Evolutionary conservation across 805 yeast species (phyloP).

Genomic region (Metschnikowia drakensbergensis): DNA sequence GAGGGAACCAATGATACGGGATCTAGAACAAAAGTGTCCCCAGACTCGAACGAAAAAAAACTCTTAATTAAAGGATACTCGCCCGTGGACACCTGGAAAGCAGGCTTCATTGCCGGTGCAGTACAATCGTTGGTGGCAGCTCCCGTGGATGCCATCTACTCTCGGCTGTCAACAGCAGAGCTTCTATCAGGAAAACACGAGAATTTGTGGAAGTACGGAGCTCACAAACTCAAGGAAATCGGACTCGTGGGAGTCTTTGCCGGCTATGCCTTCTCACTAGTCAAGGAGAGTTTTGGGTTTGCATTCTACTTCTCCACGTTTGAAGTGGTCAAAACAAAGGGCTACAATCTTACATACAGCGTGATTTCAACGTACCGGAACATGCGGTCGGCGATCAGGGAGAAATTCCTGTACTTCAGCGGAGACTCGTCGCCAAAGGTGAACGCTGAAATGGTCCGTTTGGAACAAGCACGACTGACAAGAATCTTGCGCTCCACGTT

Average conservation of each 20-base stretch:
- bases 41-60: slow-evolving; percentile 8
- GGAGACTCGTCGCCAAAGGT: slow-evolving; percentile 16
- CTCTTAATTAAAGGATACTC: slow-evolving; percentile 11
- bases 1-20: too few species aligned
- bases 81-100: slow-evolving; percentile 57
- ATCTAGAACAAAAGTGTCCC: too few species aligned
- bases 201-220: slow-evolving; percentile 75
- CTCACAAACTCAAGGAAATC: slow-evolving; percentile 61
- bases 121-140: slow-evolving; percentile 89
- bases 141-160: slow-evolving; percentile 86
- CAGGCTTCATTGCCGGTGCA: slow-evolving; percentile 85
- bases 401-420: slow-evolving; percentile 18
- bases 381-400: slow-evolving; percentile 30
- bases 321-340: slow-evolving; percentile 71
- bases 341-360: slow-evolving; percentile 46
- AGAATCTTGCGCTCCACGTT: slow-evolving; percentile 62
- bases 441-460: slow-evolving; percentile 15
- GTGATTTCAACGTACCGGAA: slow-evolving; percentile 42
- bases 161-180: slow-evolving; percentile 76
- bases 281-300: slow-evolving; percentile 80
- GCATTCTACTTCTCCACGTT: slow-evolving; percentile 80
- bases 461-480: slow-evolving; percentile 37
- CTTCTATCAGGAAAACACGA: slow-evolving; percentile 61
- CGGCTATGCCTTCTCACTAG: slow-evolving; percentile 72
- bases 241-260: slow-evolving; percentile 87